A percentile compares a stretch with the other conserved stretches of the same genome.
These are phyloP conservation scores for Reutealis trisperma DNA, from an alignment of 345 rosid species.

Conservation along the genomic window DNA sequence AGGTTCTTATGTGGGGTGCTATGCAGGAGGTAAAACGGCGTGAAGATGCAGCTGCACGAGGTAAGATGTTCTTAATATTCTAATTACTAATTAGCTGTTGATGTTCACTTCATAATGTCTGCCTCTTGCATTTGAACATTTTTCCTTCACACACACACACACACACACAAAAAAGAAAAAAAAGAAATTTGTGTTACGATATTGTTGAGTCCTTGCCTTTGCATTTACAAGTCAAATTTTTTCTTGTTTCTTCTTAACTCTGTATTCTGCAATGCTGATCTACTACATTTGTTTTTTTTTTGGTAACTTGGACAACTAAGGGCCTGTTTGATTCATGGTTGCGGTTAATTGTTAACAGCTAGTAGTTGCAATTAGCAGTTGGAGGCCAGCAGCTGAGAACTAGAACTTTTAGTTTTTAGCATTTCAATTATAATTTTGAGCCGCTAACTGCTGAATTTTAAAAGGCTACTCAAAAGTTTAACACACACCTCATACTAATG, in stretches of 20 bases:
- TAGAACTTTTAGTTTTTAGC: too few species aligned
- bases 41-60: slow-evolving; percentile 40
- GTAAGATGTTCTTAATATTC: slow-evolving; percentile 16
- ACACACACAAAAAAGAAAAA: not conserved
- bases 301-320: not conserved
- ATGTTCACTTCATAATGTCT: not conserved
- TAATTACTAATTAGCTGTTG: not conserved
- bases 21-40: slow-evolving; percentile 30
- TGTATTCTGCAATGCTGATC: not conserved
- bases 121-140: not conserved
- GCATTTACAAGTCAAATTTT: not conserved
- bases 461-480: too few species aligned
- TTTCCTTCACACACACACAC: not conserved
- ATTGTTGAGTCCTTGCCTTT: not conserved
- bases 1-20: slow-evolving; percentile 2
- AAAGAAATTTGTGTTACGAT: not conserved
- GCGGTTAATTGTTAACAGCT: too few species aligned
- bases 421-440: too few species aligned
- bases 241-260: not conserved
- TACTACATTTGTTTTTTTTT: not conserved
- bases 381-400: too few species aligned
- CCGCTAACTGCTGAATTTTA: too few species aligned
- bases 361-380: too few species aligned
- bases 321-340: too few species aligned
- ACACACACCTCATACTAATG: too few species aligned